Conservation (phyloP, 192 early-diverging fungal species). For the Coemansia sp. region DNA sequence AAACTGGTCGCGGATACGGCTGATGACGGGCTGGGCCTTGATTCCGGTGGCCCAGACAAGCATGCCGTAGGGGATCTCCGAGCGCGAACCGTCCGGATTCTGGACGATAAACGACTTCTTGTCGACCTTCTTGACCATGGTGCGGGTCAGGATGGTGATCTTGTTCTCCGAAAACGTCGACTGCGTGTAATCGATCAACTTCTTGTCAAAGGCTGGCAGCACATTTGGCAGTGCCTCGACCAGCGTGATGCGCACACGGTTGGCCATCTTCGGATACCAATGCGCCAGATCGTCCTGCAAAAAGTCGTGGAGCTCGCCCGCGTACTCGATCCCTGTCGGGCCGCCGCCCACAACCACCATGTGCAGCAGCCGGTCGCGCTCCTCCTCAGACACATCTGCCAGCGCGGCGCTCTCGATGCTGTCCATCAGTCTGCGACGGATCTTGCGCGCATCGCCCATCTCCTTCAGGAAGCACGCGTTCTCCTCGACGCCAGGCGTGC, state of each 20-base stretch:
- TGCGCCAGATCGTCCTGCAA: slow-evolving; percentile 76
- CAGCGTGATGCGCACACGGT: slow-evolving; percentile 63
- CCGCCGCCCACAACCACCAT: slow-evolving; percentile 89
- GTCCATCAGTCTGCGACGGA: slow-evolving; percentile 74
- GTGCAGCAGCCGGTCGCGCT: slow-evolving; percentile 68
- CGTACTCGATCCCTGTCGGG: slow-evolving; percentile 77
- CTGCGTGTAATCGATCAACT: slow-evolving; percentile 74
- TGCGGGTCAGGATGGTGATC: slow-evolving; percentile 75
- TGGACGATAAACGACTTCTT: slow-evolving; percentile 62
- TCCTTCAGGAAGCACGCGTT: slow-evolving; percentile 86
- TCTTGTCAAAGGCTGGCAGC: slow-evolving; percentile 72
- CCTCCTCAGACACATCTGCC: slow-evolving; percentile 61
- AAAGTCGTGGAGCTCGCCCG: slow-evolving; percentile 79
- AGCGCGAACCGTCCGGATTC: slow-evolving; percentile 51
- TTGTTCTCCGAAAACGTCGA: slow-evolving; percentile 72
- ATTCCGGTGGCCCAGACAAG: slow-evolving; percentile 80
- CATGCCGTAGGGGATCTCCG: slow-evolving; percentile 65
- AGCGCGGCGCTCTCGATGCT: slow-evolving; percentile 77
- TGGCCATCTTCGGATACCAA: slow-evolving; percentile 71
- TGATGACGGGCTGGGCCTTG: slow-evolving; percentile 63
- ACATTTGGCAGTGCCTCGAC: slow-evolving; percentile 84
- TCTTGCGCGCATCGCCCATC: slow-evolving; percentile 78
- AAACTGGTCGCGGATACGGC: slow-evolving; percentile 50
- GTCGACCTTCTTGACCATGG: slow-evolving; percentile 65
- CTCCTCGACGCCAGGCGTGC: slow-evolving; percentile 84